phyloP scores from a whole-genome alignment of 2,329 filamentous ascomycete genomes.

The Aspergillus sp. region DNA sequence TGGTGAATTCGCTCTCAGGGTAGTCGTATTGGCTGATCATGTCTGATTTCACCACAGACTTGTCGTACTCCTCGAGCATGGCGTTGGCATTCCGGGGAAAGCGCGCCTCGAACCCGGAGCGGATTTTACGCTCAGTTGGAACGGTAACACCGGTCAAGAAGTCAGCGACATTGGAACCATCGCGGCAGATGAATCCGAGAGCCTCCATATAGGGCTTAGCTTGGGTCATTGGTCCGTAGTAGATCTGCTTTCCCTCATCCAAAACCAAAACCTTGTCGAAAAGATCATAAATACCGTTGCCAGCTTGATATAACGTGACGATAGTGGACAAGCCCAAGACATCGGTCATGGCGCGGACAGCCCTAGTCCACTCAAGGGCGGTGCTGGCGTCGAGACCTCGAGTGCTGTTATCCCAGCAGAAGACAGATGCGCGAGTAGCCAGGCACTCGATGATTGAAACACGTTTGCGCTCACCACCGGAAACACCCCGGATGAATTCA shows the following conservation, averaged over 20 bases:
- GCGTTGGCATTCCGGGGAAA: slow-evolving; percentile 46
- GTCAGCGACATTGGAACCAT: slow-evolving; percentile 64
- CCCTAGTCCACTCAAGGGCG: slow-evolving; percentile 61
- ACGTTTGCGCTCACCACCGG: slow-evolving; percentile 67
- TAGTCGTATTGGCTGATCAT: slow-evolving; percentile 61
- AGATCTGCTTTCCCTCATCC: slow-evolving; percentile 65
- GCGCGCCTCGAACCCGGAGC: slow-evolving; percentile 41
- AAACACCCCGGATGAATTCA: slow-evolving; percentile 65
- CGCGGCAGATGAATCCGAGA: slow-evolving; percentile 62
- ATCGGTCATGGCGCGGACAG: slow-evolving; percentile 64
- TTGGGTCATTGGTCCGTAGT: slow-evolving; percentile 60
- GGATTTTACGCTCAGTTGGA: slow-evolving; percentile 48
- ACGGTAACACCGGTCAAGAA: slow-evolving; percentile 67
- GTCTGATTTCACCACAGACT: slow-evolving; percentile 48
- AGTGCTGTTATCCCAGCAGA: slow-evolving; percentile 68
- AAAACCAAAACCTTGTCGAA: slow-evolving; percentile 71
- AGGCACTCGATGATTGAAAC: slow-evolving; percentile 68
- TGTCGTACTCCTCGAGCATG: slow-evolving; percentile 53
- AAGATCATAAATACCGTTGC: slow-evolving; percentile 67
- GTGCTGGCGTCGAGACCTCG: slow-evolving; percentile 66
- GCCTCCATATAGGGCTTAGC: slow-evolving; percentile 65
- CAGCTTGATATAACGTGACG: slow-evolving; percentile 68
- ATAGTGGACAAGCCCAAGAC: slow-evolving; percentile 60
- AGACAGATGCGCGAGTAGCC: slow-evolving; percentile 57
- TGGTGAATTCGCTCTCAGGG: slow-evolving; percentile 51